Conservation (phyloP, 2,329 filamentous ascomycete species). For the Diaporthe sp. region DNA sequence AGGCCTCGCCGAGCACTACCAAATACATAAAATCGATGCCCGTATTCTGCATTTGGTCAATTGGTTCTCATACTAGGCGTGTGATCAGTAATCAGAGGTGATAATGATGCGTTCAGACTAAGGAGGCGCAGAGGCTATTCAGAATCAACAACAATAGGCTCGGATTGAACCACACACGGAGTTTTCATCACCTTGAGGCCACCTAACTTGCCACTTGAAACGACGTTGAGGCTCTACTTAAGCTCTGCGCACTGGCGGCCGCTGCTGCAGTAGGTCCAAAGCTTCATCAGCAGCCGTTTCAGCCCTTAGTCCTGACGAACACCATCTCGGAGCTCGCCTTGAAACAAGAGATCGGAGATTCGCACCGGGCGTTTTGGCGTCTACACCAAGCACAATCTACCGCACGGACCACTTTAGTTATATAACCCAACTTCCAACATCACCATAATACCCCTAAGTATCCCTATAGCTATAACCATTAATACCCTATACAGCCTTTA, state of each 20-base stretch:
- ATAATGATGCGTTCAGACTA: neutral
- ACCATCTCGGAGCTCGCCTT: conserved; percentile 10
- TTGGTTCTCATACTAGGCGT: neutral
- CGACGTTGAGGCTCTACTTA: conserved; percentile 23
- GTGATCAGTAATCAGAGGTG: neutral
- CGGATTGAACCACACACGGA: neutral
- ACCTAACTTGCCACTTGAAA: conserved; percentile 7
- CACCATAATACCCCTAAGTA: no score
- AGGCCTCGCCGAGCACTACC: no score
- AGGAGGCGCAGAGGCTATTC: neutral
- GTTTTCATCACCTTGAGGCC: no score
- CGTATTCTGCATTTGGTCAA: no score
- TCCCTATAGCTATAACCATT: no score
- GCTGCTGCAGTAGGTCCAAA: conserved; percentile 1
- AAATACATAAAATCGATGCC: no score
- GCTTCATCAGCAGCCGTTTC: conserved; percentile 21
- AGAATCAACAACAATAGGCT: conserved; percentile 5
- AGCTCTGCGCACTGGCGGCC: conserved; percentile 23
- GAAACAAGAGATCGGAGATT: no score
- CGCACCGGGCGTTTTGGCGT: no score
- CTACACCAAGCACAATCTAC: no score
- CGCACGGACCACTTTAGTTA: no score
- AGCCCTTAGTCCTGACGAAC: conserved; percentile 13
- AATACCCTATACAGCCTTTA: no score
- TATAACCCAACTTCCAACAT: no score